A percentile compares a stretch with the other conserved stretches of the same genome.
Conservation (phyloP, 176 grass and related monocot species). For the Carex kokanica region DNA sequence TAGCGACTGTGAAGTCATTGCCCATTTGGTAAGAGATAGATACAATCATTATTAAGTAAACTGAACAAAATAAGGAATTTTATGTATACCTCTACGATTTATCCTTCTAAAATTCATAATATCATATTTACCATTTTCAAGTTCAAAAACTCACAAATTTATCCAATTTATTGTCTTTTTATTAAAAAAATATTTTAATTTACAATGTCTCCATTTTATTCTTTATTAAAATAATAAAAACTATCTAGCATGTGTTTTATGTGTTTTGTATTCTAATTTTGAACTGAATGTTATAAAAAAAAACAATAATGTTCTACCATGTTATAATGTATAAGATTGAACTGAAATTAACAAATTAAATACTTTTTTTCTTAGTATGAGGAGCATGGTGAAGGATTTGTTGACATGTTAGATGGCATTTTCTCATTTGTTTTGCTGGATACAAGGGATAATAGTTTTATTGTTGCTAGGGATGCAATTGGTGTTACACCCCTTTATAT, state of each 20-base stretch:
- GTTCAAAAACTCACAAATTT: too few relatives aligned
- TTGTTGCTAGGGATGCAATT: slow-evolving; percentile 77
- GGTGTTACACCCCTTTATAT: slow-evolving; percentile 82
- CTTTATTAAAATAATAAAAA: too few relatives aligned
- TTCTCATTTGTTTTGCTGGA: slow-evolving; percentile 81
- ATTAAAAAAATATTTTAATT: too few relatives aligned
- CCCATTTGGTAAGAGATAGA: slow-evolving; percentile 50
- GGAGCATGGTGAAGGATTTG: slow-evolving; percentile 65
- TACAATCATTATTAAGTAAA: neutral
- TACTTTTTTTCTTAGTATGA: slow-evolving; percentile 32
- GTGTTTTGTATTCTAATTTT: too few relatives aligned
- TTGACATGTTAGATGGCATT: slow-evolving; percentile 83
- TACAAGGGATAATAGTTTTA: slow-evolving; percentile 41
- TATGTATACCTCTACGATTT: neutral
- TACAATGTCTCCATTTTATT: too few relatives aligned
- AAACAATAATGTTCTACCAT: neutral
- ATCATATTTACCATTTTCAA: too few relatives aligned
- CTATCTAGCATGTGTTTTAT: too few relatives aligned
- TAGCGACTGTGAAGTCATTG: slow-evolving; percentile 89
- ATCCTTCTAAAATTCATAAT: too few relatives aligned
- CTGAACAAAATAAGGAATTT: neutral
- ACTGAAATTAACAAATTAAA: neutral
- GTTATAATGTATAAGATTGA: neutral
- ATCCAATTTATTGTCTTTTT: too few relatives aligned
- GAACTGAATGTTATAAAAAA: too few relatives aligned